A percentile compares a stretch with the other conserved stretches of the same genome.
These are phyloP conservation scores for Boletus reticulatus DNA, from an alignment of 768 basidiomycete genomes.

Conservation along the genomic window DNA sequence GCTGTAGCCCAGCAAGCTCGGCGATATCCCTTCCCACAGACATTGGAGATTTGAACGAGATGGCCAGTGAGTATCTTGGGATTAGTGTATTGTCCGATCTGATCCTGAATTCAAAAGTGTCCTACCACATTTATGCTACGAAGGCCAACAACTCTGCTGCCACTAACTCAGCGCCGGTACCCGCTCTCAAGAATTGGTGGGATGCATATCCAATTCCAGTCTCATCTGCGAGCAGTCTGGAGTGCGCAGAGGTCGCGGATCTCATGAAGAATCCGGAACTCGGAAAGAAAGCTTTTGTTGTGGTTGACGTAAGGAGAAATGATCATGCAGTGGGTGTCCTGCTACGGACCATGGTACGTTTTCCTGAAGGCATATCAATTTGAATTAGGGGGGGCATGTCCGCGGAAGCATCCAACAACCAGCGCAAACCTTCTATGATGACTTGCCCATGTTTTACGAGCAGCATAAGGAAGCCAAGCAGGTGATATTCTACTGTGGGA, in stretches of 20 bases:
- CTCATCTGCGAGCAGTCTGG: constrained; percentile 30
- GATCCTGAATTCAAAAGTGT: constrained; percentile 29
- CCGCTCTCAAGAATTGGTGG: constrained; percentile 46
- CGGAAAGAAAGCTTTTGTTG: constrained; percentile 30
- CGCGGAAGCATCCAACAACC: constrained; percentile 47
- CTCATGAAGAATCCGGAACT: constrained; percentile 21
- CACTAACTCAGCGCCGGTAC: not conserved
- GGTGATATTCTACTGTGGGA: constrained; percentile 56
- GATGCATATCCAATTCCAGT: constrained; percentile 46
- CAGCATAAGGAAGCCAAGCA: constrained; percentile 36
- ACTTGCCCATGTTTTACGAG: constrained; percentile 41
- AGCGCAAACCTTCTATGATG: constrained; percentile 51
- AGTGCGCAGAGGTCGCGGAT: constrained; percentile 38
- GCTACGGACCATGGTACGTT: no score
- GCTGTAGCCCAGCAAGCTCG: not conserved
- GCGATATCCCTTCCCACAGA: not conserved
- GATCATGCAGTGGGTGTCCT: constrained; percentile 41
- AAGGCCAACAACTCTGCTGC: constrained; percentile 28
- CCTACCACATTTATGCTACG: constrained; percentile 46
- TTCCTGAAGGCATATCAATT: no score
- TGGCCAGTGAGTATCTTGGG: constrained; percentile 37
- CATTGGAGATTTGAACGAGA: constrained; percentile 41
- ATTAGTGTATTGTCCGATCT: not conserved
- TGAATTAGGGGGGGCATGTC: constrained; percentile 49
- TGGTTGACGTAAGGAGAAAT: constrained; percentile 50